Percentiles rank a stretch among this genome's conserved stretches.
Conservation (phyloP, 768 basidiomycete genomes). For the Russula virescens region DNA sequence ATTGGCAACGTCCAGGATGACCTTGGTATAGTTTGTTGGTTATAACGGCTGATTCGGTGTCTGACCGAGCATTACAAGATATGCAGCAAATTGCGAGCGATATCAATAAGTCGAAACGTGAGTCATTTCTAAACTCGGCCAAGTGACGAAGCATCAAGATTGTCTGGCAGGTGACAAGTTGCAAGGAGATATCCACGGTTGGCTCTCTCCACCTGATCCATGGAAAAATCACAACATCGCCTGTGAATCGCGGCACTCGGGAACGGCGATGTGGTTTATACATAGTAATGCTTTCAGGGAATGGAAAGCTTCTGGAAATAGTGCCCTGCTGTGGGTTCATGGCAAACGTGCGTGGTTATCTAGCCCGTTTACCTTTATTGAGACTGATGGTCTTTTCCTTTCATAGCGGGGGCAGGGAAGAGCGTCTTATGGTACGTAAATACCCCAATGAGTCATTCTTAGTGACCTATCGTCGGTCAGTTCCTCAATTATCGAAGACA, state of each 20-base stretch:
- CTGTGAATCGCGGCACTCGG: neutral
- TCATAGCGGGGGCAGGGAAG: neutral
- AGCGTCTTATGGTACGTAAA: neutral
- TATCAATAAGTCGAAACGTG: neutral
- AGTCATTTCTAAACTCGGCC: neutral
- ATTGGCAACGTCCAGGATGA: neutral
- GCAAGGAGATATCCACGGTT: neutral
- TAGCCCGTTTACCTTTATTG: neutral
- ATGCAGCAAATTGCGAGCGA: neutral
- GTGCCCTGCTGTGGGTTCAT: neutral
- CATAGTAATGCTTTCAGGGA: neutral
- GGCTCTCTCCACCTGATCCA: slow-evolving; percentile 2
- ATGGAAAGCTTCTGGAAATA: neutral
- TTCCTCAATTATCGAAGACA: neutral
- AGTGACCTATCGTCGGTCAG: neutral
- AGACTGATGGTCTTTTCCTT: neutral
- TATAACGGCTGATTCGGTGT: neutral
- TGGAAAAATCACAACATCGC: neutral
- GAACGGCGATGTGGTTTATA: neutral
- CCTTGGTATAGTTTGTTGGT: neutral
- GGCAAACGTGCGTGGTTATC: neutral
- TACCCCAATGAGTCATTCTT: neutral
- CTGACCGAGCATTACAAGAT: neutral
- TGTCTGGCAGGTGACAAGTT: neutral
- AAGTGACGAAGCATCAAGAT: neutral